Evolutionary conservation across 371 early-diverging fungal species (phyloP).

Genomic region (Rhizopus sp.): DNA sequence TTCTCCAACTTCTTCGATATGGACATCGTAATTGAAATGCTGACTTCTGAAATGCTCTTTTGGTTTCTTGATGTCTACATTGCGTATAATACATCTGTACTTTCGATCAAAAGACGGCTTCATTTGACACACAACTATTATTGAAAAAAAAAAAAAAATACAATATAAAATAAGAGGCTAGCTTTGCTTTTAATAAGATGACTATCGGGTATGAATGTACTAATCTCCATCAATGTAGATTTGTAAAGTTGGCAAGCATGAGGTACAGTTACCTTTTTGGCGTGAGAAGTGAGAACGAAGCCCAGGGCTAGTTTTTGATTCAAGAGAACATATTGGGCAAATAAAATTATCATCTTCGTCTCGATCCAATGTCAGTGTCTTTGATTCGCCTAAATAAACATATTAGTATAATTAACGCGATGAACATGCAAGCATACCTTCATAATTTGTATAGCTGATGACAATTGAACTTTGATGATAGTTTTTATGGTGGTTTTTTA

Average conservation of each 20-base stretch:
- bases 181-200: slow-evolving; percentile 6
- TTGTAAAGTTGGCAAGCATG: slow-evolving; percentile 3
- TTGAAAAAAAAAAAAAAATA: slow-evolving; percentile 5
- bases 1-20: slow-evolving; percentile 3
- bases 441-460: slow-evolving; percentile 8
- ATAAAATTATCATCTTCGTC: slow-evolving; percentile 7
- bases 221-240: slow-evolving; percentile 10
- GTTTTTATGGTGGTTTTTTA: slow-evolving; percentile 4
- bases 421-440: slow-evolving; percentile 7
- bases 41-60: slow-evolving; percentile 6
- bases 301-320: slow-evolving; percentile 7
- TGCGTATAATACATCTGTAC: slow-evolving; percentile 6
- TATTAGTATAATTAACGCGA: slow-evolving; percentile 5
- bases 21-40: slow-evolving; percentile 2
- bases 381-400: slow-evolving; percentile 6
- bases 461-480: slow-evolving; percentile 8
- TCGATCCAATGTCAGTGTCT: slow-evolving; percentile 7
- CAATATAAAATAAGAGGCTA: slow-evolving; percentile 5
- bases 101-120: slow-evolving; percentile 7
- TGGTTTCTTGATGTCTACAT: slow-evolving; percentile 6
- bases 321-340: slow-evolving; percentile 7
- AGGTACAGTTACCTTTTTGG: slow-evolving; percentile 5
- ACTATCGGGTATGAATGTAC: slow-evolving; percentile 6
- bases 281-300: slow-evolving; percentile 6
- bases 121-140: slow-evolving; percentile 8